Evolutionary conservation across 805 yeast genomes (phyloP).

Genomic region (Jamesozyma hellenica): DNA sequence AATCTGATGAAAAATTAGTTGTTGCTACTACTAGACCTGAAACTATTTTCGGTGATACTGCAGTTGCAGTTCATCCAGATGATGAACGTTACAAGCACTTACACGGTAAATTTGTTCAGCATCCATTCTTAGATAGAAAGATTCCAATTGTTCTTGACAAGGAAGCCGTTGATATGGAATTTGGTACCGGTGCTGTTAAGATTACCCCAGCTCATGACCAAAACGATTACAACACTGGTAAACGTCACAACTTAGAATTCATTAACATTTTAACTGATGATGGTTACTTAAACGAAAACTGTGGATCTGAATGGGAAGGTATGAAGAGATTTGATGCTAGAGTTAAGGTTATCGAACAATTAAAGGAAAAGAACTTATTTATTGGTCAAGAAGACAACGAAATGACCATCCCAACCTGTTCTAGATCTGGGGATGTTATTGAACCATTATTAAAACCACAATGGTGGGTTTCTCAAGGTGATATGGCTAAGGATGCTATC

Average conservation of each 20-base stretch:
- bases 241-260: constrained; percentile 80
- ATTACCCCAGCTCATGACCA: constrained; percentile 98
- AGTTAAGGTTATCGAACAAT: constrained; percentile 64
- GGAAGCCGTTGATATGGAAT: constrained; percentile 97
- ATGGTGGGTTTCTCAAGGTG: constrained; percentile 95
- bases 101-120: constrained; percentile 85
- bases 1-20: constrained; percentile 71
- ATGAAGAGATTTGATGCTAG: constrained; percentile 93
- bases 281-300: constrained; percentile 80
- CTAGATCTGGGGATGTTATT: constrained; percentile 93
- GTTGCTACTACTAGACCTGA: constrained; percentile 99
- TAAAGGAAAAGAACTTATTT: constrained; percentile 63
- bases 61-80: constrained; percentile 93
- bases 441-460: constrained; percentile 97
- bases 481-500: constrained; percentile 81
- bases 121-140: constrained; percentile 79
- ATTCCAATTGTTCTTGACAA: constrained; percentile 83
- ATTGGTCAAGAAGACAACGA: constrained; percentile 87
- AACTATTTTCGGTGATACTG: constrained; percentile 96
- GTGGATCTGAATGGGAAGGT: constrained; percentile 83
- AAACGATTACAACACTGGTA: constrained; percentile 94
- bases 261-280: constrained; percentile 87
- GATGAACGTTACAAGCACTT: constrained; percentile 87
- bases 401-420: constrained; percentile 89
- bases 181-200: constrained; percentile 99